These are phyloP conservation scores for Exophiala viscosa DNA, from an alignment of 2,329 filamentous ascomycete genomes.

Conservation along the genomic window DNA sequence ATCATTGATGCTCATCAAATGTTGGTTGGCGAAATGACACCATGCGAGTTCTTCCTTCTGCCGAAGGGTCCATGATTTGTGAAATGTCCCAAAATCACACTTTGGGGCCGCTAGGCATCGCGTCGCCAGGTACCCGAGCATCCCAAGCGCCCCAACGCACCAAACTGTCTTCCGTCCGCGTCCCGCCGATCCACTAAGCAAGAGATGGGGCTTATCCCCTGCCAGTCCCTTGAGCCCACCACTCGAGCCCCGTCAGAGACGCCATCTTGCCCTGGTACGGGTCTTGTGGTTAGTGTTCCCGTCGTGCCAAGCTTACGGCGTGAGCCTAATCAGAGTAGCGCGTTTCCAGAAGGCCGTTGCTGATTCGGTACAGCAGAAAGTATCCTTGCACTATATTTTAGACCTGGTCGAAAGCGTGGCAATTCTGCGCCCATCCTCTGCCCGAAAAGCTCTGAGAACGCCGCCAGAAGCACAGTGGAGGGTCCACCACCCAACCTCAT, in stretches of 20 bases:
- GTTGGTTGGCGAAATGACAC: constrained; percentile 3
- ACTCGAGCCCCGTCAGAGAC: constrained; percentile 14
- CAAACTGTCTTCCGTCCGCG: constrained; percentile 6
- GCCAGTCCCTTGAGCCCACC: constrained; percentile 13
- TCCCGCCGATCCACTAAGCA: constrained; percentile 4
- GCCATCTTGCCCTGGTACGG: constrained; percentile 16
- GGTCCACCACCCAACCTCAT: constrained; percentile 7
- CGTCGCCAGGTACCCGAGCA: constrained; percentile 20
- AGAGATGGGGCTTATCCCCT: constrained; percentile 2
- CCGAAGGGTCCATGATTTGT: too few species aligned
- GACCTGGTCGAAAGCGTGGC: constrained; percentile 7
- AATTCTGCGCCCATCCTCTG: constrained; percentile 6
- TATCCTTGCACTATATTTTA: not conserved
- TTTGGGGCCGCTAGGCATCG: not conserved
- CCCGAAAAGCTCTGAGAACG: constrained; percentile 12
- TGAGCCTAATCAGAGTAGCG: constrained; percentile 13
- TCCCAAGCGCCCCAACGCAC: not conserved
- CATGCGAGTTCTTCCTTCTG: not conserved
- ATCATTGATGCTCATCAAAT: not conserved
- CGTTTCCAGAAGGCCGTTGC: constrained; percentile 21
- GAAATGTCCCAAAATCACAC: constrained; percentile 3
- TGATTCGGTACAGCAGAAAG: constrained; percentile 18
- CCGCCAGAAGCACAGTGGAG: constrained; percentile 14
- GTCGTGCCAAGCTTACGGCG: constrained; percentile 1
- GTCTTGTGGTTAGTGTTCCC: constrained; percentile 8